phyloP scores from a whole-genome alignment of 331 rosid genomes.

The Quercus phellos region DNA sequence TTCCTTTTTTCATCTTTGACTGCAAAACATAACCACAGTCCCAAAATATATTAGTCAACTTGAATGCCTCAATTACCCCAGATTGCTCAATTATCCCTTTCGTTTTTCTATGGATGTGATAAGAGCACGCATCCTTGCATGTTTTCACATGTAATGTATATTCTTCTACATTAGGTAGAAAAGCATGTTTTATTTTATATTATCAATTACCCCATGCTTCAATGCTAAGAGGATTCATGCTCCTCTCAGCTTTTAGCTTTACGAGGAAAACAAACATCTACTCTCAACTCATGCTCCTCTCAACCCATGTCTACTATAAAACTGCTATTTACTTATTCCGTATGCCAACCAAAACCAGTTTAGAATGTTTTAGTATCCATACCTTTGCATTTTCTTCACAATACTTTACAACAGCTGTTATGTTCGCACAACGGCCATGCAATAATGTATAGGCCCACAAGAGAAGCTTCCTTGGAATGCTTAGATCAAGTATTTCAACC shows the following conservation, averaged over 20 bases:
- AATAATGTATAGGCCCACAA: constrained; percentile 80
- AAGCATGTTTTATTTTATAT: not conserved
- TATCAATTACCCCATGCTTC: not conserved
- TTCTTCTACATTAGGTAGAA: not conserved
- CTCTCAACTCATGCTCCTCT: not conserved
- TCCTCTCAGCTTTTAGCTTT: constrained; percentile 10
- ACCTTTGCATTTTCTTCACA: constrained; percentile 95
- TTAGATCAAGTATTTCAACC: constrained; percentile 76
- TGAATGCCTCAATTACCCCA: not conserved
- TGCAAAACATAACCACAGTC: constrained; percentile 37
- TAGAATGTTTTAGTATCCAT: constrained; percentile 29
- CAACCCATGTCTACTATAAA: constrained; percentile 13
- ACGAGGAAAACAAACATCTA: constrained; percentile 18
- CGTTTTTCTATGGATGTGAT: constrained; percentile 3
- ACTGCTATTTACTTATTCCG: not conserved
- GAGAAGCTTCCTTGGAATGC: constrained; percentile 97
- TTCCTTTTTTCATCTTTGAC: constrained; percentile 86
- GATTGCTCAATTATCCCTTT: not conserved
- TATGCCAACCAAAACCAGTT: not conserved
- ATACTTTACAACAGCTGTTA: constrained; percentile 79
- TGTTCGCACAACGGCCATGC: constrained; percentile 73
- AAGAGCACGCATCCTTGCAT: not conserved
- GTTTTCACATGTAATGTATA: constrained; percentile 1
- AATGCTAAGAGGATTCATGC: not conserved
- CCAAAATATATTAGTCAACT: not conserved